Percentiles rank a stretch among this genome's conserved stretches.
Conservation (phyloP, 768 basidiomycete genomes). For the Crassisporium funariophilum region DNA sequence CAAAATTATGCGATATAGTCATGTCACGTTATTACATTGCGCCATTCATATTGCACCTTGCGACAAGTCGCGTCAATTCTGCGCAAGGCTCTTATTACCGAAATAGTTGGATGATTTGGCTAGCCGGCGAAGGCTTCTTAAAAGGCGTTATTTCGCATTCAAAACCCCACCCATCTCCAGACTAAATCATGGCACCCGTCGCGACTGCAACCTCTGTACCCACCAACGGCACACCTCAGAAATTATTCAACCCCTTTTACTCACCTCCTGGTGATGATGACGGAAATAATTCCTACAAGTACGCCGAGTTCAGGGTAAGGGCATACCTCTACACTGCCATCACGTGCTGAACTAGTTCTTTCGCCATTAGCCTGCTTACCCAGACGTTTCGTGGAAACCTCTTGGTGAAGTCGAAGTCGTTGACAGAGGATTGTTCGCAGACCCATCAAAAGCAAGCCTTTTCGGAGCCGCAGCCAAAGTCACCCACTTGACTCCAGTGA, state of each 20-base stretch:
- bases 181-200: constrained; percentile 50
- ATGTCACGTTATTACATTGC: constrained; percentile 1
- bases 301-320: constrained; percentile 60
- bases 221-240: constrained; percentile 19
- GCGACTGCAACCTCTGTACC: constrained; percentile 33
- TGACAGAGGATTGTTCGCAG: constrained; percentile 70
- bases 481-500: constrained; percentile 65
- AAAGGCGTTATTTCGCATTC: no score
- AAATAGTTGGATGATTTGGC: no score
- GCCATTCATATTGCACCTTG: constrained; percentile 10
- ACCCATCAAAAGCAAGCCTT: constrained; percentile 67
- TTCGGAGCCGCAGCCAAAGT: constrained; percentile 68
- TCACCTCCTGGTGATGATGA: constrained; percentile 58
- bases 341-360: not conserved
- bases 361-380: constrained; percentile 58
- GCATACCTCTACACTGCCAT: not conserved
- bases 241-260: constrained; percentile 66
- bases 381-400: constrained; percentile 65
- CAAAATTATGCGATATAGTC: not conserved
- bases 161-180: not conserved
- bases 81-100: constrained; percentile 15
- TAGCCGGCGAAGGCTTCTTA: no score
- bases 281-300: constrained; percentile 52
- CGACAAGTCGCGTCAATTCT: constrained; percentile 24
- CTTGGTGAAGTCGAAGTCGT: constrained; percentile 57